Evolutionary conservation across 208 protist genomes (phyloP), one percentile per base, ranked within the genome.

Genomic region (Trypanosomatidae sp.): DNA sequence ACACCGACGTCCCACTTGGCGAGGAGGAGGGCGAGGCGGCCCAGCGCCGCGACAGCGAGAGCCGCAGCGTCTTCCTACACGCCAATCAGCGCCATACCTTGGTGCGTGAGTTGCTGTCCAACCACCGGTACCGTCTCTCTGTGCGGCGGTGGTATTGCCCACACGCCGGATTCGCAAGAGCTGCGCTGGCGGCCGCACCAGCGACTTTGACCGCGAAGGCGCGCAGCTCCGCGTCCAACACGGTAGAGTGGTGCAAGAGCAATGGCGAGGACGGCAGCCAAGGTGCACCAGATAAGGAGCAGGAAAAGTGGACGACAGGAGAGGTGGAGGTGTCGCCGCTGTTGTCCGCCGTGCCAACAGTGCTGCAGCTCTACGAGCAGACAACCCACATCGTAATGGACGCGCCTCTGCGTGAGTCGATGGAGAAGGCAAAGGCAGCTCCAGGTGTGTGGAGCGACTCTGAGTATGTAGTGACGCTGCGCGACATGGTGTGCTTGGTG

Each of bases 111-210:
- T 78, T 96, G 28, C 62, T 83, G 53, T 82, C 90, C 50, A 89
- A 95, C 66, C 89, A 90, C 64, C 91, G 90, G 19, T 96, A 95
- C 77, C 76, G 84, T 28, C 71, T 95, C n/a, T 71, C 81, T 28
- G 91, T 97, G 73, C 86, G 93, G n/a, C 89, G 91, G 19, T 97
- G 93, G 92, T 96, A 95, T 69, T 80, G 86, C 36, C 91, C 91
- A 5, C 69, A 83, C 56, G 87, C 90, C 49, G 69, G 75, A 39
- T 91, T 93, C 15, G 33, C 74, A 33, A 82, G 2, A 44, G 46
- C 55, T 46, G 55, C 9, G 10, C 60, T 65, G n/a, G 5, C 46
- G n/a, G 17, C 55, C 5, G 9, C 19, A 55, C 43, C 55, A 10
- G 25, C 49, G 43, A 62, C 68, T 25, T 70, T 49, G 44, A 69